phyloP scores from a whole-genome alignment of 2,329 filamentous ascomycete genomes.

The Botrytis fabae region DNA sequence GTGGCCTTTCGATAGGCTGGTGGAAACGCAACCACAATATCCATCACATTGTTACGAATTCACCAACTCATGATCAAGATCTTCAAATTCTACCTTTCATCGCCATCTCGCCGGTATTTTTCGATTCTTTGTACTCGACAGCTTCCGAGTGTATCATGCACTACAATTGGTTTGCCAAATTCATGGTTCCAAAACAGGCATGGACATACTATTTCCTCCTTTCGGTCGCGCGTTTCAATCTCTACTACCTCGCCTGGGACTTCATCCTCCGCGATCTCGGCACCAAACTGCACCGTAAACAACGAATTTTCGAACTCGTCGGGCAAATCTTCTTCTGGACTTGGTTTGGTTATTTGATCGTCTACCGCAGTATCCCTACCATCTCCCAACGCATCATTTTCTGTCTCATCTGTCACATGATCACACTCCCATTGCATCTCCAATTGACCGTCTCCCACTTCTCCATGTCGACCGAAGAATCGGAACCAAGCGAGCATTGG shows the following conservation, averaged over 20 bases:
- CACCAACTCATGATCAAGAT: slow-evolving; percentile 91
- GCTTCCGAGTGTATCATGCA: slow-evolving; percentile 81
- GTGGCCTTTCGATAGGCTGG: slow-evolving; percentile 89
- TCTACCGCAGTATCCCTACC: slow-evolving; percentile 72
- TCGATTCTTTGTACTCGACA: slow-evolving; percentile 70
- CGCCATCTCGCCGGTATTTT: slow-evolving; percentile 79
- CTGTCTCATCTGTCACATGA: slow-evolving; percentile 76
- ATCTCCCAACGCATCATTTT: slow-evolving; percentile 70
- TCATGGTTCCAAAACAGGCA: slow-evolving; percentile 73
- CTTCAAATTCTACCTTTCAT: slow-evolving; percentile 91
- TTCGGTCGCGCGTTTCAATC: slow-evolving; percentile 80
- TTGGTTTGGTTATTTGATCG: slow-evolving; percentile 78
- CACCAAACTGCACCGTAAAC: slow-evolving; percentile 75
- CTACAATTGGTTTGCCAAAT: slow-evolving; percentile 72
- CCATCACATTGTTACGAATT: slow-evolving; percentile 94
- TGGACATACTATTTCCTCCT: slow-evolving; percentile 84
- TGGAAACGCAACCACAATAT: slow-evolving; percentile 98
- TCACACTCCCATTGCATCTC: slow-evolving; percentile 79
- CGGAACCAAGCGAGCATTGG: slow-evolving; percentile 82
- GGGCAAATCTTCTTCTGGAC: slow-evolving; percentile 82
- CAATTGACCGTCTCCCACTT: slow-evolving; percentile 93
- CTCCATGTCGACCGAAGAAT: slow-evolving; percentile 86
- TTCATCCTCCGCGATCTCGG: slow-evolving; percentile 70
- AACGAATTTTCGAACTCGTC: slow-evolving; percentile 73
- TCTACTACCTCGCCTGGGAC: slow-evolving; percentile 79